Percentiles rank a stretch among this genome's conserved stretches.
Evolutionary conservation across 2,329 filamentous ascomycete species (phyloP).

Genomic region (Hypoxylon sp.): DNA sequence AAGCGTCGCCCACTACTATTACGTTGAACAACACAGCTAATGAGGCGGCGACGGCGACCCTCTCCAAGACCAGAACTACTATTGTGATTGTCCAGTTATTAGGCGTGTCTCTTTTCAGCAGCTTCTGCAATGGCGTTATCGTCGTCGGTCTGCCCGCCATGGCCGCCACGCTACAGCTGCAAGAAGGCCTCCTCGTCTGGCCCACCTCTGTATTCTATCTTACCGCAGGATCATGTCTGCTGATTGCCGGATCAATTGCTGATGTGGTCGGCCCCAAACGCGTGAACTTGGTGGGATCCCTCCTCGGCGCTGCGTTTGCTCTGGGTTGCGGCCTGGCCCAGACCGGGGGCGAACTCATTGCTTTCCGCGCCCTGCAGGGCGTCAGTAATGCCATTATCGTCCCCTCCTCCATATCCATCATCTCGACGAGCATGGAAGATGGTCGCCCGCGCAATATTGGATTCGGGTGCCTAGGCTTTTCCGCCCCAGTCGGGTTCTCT

Average conservation of each 20-base stretch:
- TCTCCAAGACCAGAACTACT: background rate
- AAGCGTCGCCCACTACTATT: background rate
- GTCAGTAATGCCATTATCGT: slow-evolving; percentile 4
- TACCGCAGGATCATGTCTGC: background rate
- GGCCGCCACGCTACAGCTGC: background rate
- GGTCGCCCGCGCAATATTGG: slow-evolving; percentile 5
- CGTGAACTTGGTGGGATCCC: slow-evolving; percentile 8
- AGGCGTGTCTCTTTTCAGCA: slow-evolving; percentile 7
- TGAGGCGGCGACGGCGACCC: background rate
- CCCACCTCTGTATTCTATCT: slow-evolving; percentile 9
- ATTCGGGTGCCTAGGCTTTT: background rate
- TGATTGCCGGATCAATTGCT: slow-evolving; percentile 7
- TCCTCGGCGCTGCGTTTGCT: background rate
- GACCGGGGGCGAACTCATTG: slow-evolving; percentile 8
- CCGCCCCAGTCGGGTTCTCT: slow-evolving; percentile 2
- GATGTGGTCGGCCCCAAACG: slow-evolving; percentile 2
- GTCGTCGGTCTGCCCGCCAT: slow-evolving; percentile 5
- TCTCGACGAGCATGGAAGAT: background rate
- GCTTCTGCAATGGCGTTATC: slow-evolving; percentile 9
- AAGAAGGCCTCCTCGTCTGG: slow-evolving; percentile 10
- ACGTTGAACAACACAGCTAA: background rate
- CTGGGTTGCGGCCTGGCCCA: slow-evolving; percentile 1
- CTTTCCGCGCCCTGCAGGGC: slow-evolving; percentile 8
- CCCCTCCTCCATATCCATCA: background rate
- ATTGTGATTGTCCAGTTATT: background rate